phyloP scores from a whole-genome alignment of 306 rosid species.

The Glycyrrhiza uralensis region DNA sequence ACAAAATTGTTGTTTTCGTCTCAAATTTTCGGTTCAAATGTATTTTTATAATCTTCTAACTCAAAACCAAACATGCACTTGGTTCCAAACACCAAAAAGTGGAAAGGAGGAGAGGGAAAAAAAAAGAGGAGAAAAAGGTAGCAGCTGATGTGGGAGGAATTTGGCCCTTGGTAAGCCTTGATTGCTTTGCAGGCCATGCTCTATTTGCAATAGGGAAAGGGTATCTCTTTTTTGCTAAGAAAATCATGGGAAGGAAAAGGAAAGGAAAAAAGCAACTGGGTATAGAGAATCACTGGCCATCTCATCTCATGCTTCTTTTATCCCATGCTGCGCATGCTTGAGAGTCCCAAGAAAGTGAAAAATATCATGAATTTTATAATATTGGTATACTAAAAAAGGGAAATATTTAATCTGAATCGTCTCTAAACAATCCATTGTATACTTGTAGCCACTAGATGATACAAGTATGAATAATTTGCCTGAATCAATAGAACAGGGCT shows the following conservation, averaged over 20 bases:
- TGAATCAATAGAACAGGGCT: background rate
- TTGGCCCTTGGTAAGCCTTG: slow-evolving; percentile 24
- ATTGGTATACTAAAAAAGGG: slow-evolving; percentile 16
- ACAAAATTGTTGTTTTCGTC: too few relatives aligned
- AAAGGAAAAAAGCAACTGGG: background rate
- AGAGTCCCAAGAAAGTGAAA: slow-evolving; percentile 59
- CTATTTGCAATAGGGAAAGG: slow-evolving; percentile 12
- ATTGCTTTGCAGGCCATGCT: slow-evolving; percentile 38
- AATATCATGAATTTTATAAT: slow-evolving; percentile 18
- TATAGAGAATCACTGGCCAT: background rate
- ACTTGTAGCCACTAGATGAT: slow-evolving; percentile 20
- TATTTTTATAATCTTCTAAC: too few relatives aligned
- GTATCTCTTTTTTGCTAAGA: slow-evolving; percentile 25
- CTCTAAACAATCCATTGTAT: slow-evolving; percentile 29
- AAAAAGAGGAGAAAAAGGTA: background rate
- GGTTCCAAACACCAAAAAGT: background rate
- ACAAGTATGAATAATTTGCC: background rate
- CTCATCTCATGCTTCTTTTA: slow-evolving; percentile 32
- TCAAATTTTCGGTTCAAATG: too few relatives aligned
- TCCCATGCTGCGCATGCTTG: slow-evolving; percentile 52
- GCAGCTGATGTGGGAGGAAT: slow-evolving; percentile 5
- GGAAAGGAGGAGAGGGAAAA: background rate
- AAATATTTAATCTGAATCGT: slow-evolving; percentile 7
- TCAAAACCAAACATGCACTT: too few relatives aligned
- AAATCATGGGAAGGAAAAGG: slow-evolving; percentile 25